Base-by-base conservation (phyloP, 1,139 yeast genomes). In the Candida albicans region DNA sequence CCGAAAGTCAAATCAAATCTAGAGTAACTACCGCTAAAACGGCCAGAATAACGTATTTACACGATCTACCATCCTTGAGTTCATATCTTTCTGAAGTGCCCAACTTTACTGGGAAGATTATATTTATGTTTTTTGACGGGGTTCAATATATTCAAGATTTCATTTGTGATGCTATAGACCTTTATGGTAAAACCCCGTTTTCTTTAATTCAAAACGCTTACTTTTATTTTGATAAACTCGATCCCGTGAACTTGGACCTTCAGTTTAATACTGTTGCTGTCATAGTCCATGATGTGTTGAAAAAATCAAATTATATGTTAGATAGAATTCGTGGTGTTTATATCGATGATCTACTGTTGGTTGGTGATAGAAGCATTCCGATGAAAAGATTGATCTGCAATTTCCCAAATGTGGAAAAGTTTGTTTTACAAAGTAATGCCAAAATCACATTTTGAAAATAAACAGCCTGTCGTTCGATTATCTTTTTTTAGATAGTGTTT, bases 71-170 rank as follows among this genome's bases (percentile, higher is more conserved):
- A 15, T 10, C 29, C 30, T 9, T 15, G 25, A 4, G 31, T 14
- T 15, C 40, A 24, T 37, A 37, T 26, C 11, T 37, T 9, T 14
- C 34, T 10, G 12, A 37, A 13, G 13, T 37, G 22, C 29, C 35
- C 8, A 37, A 31, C 13, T 37, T 37, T 15, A 22, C 14, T 8
- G 73, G 71, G 2, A 64, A 64, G 47, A 64, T 68, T 8, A 52
- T 68, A 28, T 69, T 70, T 43, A 70, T 70, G 75, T 70, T 69
- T 42, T 70, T 70, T 55, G 58, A 70, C 42, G 73, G 73, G 1
- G 54, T 69, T 43, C 58, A 56, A 13, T 68, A 58, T 46, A 59
- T 70, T 25, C 73, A 68, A 47, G 55, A 59, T 30, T 52, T 67
- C 18, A 55, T 70, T 31, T 52, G 65, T 37, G 66, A 64, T 45